Evolutionary conservation across 169 alveolate species (phyloP), one percentile per base, ranked within the genome.

Genomic region (Cryptosporidium bovis): DNA sequence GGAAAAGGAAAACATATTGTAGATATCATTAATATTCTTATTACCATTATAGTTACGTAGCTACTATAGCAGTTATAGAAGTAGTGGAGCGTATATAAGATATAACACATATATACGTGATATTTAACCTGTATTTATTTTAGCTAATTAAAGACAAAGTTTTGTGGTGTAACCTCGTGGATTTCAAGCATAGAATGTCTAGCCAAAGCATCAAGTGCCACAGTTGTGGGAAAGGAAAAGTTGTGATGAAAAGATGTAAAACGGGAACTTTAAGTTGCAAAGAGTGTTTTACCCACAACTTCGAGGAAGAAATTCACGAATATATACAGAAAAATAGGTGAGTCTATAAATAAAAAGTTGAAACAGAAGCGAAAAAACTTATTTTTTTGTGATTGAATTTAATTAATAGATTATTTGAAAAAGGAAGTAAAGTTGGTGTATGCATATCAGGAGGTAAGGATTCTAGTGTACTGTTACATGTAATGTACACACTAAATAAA

Each of bases 381-480:
- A 1, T 12, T 33, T 24, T 24, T 24, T 24, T 24, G 27, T 24
- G 27, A 20, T 24, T 36, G 18, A n/a, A 66, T 66, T 15, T 4
- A n/a, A 31, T 18, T 55, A 15, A 24, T 10, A 64, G 90, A 33
- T 85, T 95, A 83, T 92, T 95, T 65, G 64, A 69, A n/a, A 91
- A 82, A 48, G 99, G 98, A 6, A 98, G 97, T 83, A 94, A 92
- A 66, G 96, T 98, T 20, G 98, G 99, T 10, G 94, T 98, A 31
- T 98, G 98, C 48, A 99, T 98, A 8, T 95, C 99, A 18, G 99
- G 99, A 34, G 99, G 99, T 3, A 98, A 98, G 91, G 99, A 98
- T 71, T 97, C 99, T 27, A 96, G 99, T 46, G 99, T 97, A 12
- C 84, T 98, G 56, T 96, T 97, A 6, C 98, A 98, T 90, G 97